Evolutionary conservation across 306 rosid genomes (phyloP).

Genomic region (Vicia faba): DNA sequence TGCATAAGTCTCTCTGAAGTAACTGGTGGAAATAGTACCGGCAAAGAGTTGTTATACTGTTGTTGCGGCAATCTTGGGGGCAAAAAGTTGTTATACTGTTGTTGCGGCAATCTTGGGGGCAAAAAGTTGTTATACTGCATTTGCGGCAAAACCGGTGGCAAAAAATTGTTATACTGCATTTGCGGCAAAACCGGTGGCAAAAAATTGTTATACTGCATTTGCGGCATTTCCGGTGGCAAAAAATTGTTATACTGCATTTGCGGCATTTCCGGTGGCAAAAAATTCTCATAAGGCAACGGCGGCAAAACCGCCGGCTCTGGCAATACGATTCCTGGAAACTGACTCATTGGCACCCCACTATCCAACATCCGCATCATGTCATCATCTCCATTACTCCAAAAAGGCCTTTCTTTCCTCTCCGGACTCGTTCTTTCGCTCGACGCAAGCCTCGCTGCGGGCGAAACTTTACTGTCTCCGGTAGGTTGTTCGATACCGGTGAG

Average conservation of each 20-base stretch:
- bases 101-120: no score
- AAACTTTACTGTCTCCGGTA: slow-evolving; percentile 44
- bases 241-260: not conserved
- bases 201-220: not conserved
- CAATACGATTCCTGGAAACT: slow-evolving; percentile 56
- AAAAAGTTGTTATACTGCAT: no score
- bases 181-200: slow-evolving; percentile 17
- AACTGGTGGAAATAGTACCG: no score
- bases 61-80: no score
- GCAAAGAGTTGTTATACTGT: no score
- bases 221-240: slow-evolving; percentile 6
- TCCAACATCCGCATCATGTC: slow-evolving; percentile 34
- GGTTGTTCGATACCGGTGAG: slow-evolving; percentile 61
- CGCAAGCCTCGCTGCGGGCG: slow-evolving; percentile 74
- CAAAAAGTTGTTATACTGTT: no score
- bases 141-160: no score
- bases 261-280: slow-evolving; percentile 36
- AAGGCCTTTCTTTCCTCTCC: no score
- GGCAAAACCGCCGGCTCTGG: slow-evolving; percentile 58
- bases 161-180: not conserved
- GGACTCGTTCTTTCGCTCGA: slow-evolving; percentile 62
- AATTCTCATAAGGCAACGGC: slow-evolving; percentile 47
- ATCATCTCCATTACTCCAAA: slow-evolving; percentile 3
- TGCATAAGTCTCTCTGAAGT: no score
- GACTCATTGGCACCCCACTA: slow-evolving; percentile 50